These are phyloP conservation scores for Monarda citriodora DNA, from an alignment of 305 asterid genomes.

Conservation along the genomic window DNA sequence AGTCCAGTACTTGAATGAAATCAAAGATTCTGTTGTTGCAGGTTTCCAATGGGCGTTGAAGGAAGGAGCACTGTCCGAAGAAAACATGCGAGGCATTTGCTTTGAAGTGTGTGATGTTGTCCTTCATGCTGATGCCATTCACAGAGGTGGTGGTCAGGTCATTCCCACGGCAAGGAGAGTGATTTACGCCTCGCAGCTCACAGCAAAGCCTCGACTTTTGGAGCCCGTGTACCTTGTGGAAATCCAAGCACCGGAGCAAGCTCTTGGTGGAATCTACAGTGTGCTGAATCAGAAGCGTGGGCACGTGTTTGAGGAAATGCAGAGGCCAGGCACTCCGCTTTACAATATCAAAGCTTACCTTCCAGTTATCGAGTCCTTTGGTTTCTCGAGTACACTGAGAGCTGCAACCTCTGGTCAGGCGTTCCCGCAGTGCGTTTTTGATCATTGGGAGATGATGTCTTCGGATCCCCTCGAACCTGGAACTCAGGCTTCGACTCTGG, in stretches of 20 bases:
- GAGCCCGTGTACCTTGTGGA: not conserved
- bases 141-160: slow-evolving; percentile 2
- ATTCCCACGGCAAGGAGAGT: not conserved
- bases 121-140: slow-evolving; percentile 3
- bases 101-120: not conserved
- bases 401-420: slow-evolving; percentile 5
- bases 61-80: not conserved
- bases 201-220: not conserved
- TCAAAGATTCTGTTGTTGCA: not conserved
- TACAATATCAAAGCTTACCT: not conserved
- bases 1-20: slow-evolving; percentile 1
- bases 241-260: not conserved
- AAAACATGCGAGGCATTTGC: slow-evolving; percentile 3
- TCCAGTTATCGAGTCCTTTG: not conserved
- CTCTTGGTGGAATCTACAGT: not conserved
- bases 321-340: slow-evolving; percentile 1
- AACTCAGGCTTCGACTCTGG: not conserved
- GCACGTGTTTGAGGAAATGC: not conserved
- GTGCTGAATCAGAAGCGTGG: slow-evolving; percentile 3
- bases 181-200: slow-evolving; percentile 1
- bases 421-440: not conserved
- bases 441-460: slow-evolving; percentile 2
- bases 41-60: slow-evolving; percentile 2
- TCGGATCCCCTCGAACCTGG: not conserved
- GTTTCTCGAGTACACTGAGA: slow-evolving; percentile 1